Base-by-base conservation (phyloP, 257 asterid species). In the Penstemon davidsonii region DNA sequence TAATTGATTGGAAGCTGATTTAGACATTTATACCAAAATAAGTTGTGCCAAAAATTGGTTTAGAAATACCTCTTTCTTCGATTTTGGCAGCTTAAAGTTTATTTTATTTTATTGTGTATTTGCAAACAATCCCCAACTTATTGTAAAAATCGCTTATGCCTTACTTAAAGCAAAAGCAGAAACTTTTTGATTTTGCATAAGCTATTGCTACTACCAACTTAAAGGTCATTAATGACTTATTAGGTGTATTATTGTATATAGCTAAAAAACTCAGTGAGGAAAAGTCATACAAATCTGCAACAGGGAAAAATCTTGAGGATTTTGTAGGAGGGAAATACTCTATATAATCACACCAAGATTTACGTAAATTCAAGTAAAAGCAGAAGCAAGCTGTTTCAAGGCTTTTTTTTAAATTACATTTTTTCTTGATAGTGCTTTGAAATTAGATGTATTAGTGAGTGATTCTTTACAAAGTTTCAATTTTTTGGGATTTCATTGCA, bases 121-220 rank as follows among this genome's bases (percentile, higher is more conserved):
- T 25, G 33, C 33, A 25, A 25, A 25, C 33, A 25, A 0, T 25
- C 33, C 33, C 2, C 33, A 25, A 25, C 2, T 25, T 25, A 25
- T 25, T 25, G 33, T 1, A 25, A 1, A 25, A 25, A 25, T 25
- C 33, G 33, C 33, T 25, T 25, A 25, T 25, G 33, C 81, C 73
- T 73, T 67, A 43, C 45, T 68, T 63, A 68, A 46, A n/a, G 64
- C 82, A 62, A 73, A 82, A 60, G 6, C 69, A 8, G 62, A 50
- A 55, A 25, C 33, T 25, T 25, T 25, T 25, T 25, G 1, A 25
- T 25, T 25, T 25, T 25, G 33, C 33, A 1, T 25, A 25, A 25
- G 33, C 2, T 25, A 25, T 25, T 25, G 33, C 33, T 25, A 25
- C 33, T 25, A 2, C 33, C 33, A 25, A 25, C 33, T 8, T 52